Base-by-base conservation (phyloP, 371 early-diverging fungal species). In the Chytridium lagenaria region DNA sequence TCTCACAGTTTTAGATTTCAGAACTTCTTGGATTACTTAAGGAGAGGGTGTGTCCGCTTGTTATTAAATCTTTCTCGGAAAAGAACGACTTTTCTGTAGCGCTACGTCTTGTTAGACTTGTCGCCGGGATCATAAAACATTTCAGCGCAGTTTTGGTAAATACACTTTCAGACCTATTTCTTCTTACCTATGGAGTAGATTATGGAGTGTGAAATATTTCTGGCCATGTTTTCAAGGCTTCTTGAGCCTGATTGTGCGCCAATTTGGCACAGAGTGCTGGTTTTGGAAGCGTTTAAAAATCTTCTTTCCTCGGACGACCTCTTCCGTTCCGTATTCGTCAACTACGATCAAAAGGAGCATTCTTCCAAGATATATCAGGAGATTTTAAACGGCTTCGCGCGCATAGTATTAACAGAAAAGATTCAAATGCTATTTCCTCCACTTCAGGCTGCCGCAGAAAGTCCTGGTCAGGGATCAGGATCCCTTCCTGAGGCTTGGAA, bases 171-270 rank as follows among this genome's bases (percentile, higher is more conserved):
- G 26, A 26, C 23, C 34, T 36, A 33, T 7, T 22, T 23, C 51
- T 22, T 39, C 0, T 31, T 26, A 15, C 15, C 51, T 5, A 2
- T n/a, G 67, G 0, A 30, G 36, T 76, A 92, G 92, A 74, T 85
- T 10, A 93, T 92, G 79, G 97, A 97, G 72, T 94, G 95, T 79
- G 98, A 97, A 77, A 93, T 97, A 36, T 95, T 97, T 69, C 77
- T 98, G 55, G 89, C 95, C 3, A 92, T 96, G 87, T 86, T 95
- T 75, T 86, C 91, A 40, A 92, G 94, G 75, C 86, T 93, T 19
- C 73, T 95, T 37, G 96, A 94, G 33, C 89, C 90, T 7, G 92
- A 92, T 36, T 50, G 73, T 44, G 76, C 75, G 51, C 92, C 91
- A 15, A 69, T 87, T n/a, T 98, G 96, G 95, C 92, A 95, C 50